Percentiles rank a stretch among this genome's conserved stretches.
Conservation (phyloP, 2,329 filamentous ascomycete species). For the Ampelomyces quisqualis region DNA sequence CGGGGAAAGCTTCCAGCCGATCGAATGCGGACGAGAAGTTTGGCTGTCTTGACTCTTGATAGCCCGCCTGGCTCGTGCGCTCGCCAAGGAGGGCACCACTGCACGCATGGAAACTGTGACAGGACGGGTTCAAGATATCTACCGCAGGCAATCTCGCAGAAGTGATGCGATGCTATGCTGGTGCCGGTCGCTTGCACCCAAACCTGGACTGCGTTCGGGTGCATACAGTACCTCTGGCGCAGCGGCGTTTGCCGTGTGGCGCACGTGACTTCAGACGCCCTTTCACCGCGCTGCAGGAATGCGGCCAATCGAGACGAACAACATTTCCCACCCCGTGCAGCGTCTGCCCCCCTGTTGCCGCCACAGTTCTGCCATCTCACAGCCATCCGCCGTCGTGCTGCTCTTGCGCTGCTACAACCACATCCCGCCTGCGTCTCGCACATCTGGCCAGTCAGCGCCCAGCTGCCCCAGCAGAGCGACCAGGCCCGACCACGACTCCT, state of each 20-base stretch:
- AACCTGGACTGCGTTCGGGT: neutral
- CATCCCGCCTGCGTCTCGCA: conserved; percentile 27
- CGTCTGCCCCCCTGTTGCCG: too few species aligned
- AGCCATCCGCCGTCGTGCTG: conserved; percentile 3
- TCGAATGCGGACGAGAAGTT: conserved; percentile 20
- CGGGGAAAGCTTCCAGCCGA: conserved; percentile 6
- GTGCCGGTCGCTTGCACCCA: neutral
- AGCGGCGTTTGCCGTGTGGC: conserved; percentile 4
- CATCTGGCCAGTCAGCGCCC: conserved; percentile 29
- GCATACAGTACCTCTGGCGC: conserved; percentile 4
- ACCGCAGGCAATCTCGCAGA: too few species aligned
- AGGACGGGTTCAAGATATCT: too few species aligned
- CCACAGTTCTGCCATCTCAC: conserved; percentile 6
- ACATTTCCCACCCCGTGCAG: conserved; percentile 1
- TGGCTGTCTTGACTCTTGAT: conserved; percentile 11
- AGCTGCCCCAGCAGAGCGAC: conserved; percentile 26
- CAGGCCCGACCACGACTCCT: conserved; percentile 28
- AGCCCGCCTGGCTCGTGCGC: conserved; percentile 13
- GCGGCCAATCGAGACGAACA: conserved; percentile 11
- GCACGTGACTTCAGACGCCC: conserved; percentile 19
- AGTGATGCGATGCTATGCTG: neutral
- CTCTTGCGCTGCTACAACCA: conserved; percentile 7
- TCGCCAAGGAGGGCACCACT: conserved; percentile 6
- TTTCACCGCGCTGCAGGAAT: conserved; percentile 15
- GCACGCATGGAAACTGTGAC: conserved; percentile 10